phyloP scores from a whole-genome alignment of 2,329 filamentous ascomycete genomes.

The Colletotrichum filicis region DNA sequence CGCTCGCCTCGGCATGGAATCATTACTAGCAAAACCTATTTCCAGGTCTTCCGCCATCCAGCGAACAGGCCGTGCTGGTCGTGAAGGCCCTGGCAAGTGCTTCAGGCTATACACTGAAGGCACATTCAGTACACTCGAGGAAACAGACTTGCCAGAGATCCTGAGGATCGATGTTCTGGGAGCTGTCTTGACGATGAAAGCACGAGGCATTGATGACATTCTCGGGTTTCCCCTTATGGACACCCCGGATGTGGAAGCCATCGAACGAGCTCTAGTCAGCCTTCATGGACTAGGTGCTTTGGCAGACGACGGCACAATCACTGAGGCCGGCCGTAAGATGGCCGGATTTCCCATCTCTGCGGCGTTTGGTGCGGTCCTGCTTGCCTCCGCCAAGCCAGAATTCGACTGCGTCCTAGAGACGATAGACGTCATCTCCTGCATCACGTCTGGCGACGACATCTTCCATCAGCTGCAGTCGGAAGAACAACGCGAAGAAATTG shows the following conservation, averaged over 20 bases:
- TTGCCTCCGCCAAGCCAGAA: conserved; percentile 79
- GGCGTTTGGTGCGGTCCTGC: conserved; percentile 81
- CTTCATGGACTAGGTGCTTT: conserved; percentile 84
- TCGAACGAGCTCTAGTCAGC: conserved; percentile 85
- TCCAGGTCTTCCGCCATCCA: conserved; percentile 95
- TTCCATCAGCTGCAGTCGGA: conserved; percentile 70
- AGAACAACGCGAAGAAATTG: conserved; percentile 64
- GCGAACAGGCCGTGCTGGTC: conserved; percentile 88
- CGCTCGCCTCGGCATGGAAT: conserved; percentile 86
- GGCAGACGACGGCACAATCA: conserved; percentile 78
- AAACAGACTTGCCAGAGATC: conserved; percentile 88
- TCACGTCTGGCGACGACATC: conserved; percentile 72
- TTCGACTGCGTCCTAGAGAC: conserved; percentile 81
- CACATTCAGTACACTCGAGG: conserved; percentile 75
- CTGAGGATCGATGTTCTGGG: conserved; percentile 88
- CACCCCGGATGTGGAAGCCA: conserved; percentile 77
- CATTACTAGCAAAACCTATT: conserved; percentile 88
- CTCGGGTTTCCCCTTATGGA: conserved; percentile 88
- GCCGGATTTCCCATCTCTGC: conserved; percentile 86
- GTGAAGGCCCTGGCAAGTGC: conserved; percentile 91
- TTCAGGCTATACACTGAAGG: conserved; percentile 88
- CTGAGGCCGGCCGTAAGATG: conserved; percentile 78
- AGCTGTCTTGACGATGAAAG: conserved; percentile 92
- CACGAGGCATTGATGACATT: conserved; percentile 85
- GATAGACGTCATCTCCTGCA: conserved; percentile 82